Evolutionary conservation across 169 alveolate species (phyloP).

Genomic region (Eimeria tenella): DNA sequence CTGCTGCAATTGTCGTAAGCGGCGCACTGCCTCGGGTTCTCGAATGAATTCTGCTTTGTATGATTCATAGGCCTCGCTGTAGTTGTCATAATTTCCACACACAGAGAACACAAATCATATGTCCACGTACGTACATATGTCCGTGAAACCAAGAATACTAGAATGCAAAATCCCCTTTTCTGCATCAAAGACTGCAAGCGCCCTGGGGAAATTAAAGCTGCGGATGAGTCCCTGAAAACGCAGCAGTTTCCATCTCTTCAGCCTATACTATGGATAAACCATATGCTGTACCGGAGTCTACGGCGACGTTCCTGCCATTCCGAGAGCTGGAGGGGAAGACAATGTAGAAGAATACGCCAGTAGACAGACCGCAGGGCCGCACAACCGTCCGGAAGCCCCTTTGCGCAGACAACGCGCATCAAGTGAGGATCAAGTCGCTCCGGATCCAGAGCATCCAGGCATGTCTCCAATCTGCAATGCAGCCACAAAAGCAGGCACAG

Average conservation of each 20-base stretch:
- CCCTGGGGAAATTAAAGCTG: too few relatives aligned
- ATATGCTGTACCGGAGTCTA: conserved; percentile 10
- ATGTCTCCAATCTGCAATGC: conserved; percentile 64
- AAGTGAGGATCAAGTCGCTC: conserved; percentile 30
- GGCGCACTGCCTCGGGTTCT: conserved; percentile 78
- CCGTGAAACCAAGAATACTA: too few relatives aligned
- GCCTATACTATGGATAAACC: too few relatives aligned
- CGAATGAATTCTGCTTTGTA: conserved; percentile 74
- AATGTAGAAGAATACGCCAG: conserved; percentile 74
- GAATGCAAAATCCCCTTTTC: too few relatives aligned
- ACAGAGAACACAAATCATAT: background rate
- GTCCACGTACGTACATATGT: too few relatives aligned
- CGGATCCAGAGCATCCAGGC: conserved; percentile 58
- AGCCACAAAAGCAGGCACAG: background rate
- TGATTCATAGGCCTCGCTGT: conserved; percentile 73
- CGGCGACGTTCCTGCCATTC: conserved; percentile 71
- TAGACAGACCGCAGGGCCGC: conserved; percentile 78
- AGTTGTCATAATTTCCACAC: background rate
- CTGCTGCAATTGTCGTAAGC: conserved; percentile 69
- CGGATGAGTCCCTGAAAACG: too few relatives aligned
- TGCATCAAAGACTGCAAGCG: too few relatives aligned
- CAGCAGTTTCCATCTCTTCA: too few relatives aligned
- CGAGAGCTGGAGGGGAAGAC: conserved; percentile 61
- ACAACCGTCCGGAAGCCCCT: conserved; percentile 78
- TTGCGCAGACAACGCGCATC: conserved; percentile 56